These are phyloP conservation scores for Phalaenopsis hybrid DNA, from an alignment of 116 monocot genomes.

Conservation along the genomic window DNA sequence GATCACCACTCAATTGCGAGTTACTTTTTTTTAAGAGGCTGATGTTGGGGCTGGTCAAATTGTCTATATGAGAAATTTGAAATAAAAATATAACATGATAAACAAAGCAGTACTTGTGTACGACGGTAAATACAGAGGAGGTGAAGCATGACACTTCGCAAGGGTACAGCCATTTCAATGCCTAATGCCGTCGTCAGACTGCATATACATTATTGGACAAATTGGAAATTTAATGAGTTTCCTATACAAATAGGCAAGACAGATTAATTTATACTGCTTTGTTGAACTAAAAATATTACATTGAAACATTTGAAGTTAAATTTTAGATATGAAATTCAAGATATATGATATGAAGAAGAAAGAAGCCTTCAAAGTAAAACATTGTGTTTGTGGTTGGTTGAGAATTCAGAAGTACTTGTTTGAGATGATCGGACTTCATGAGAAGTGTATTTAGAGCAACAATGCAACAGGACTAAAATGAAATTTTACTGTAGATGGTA, in stretches of 20 bases:
- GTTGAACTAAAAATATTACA: too few relatives aligned
- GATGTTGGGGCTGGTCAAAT: background rate
- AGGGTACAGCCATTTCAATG: background rate
- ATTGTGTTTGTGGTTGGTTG: background rate
- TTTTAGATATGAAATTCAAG: background rate
- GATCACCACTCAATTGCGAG: background rate
- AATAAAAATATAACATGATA: background rate
- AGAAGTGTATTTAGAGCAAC: background rate
- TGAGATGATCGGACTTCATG: background rate
- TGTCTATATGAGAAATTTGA: background rate
- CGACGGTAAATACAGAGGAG: background rate
- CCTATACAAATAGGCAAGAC: background rate
- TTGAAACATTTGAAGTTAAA: background rate
- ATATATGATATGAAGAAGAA: background rate
- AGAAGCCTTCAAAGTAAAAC: background rate
- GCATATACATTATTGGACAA: background rate
- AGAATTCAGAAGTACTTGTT: background rate
- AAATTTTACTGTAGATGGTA: too few relatives aligned
- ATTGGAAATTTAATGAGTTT: background rate
- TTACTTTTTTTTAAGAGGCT: background rate
- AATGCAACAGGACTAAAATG: background rate
- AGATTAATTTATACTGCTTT: background rate
- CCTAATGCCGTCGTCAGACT: background rate
- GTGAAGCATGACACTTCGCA: background rate
- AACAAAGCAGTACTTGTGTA: background rate